Evolutionary conservation across 805 yeast species (phyloP).

Genomic region (Hanseniaspora meyeri): DNA sequence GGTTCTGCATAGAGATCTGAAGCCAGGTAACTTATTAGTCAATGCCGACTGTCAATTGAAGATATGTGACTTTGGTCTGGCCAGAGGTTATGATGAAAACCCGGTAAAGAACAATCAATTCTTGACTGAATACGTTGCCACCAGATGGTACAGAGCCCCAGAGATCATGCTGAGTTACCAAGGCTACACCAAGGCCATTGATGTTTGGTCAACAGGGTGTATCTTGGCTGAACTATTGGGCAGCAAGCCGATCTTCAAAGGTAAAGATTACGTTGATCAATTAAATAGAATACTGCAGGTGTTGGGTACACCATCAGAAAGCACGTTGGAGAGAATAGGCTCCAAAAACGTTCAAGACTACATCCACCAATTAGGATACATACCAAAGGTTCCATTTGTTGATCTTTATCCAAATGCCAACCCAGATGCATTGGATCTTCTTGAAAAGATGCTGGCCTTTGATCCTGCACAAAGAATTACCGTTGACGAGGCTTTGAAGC

Average conservation of each 20-base stretch:
- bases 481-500: constrained; percentile 77
- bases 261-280: constrained; percentile 93
- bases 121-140: constrained; percentile 93
- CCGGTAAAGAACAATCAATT: constrained; percentile 85
- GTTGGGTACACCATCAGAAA: constrained; percentile 83
- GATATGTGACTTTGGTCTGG: constrained; percentile 92
- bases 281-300: constrained; percentile 74
- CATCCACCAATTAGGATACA: constrained; percentile 72
- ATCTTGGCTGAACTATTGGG: constrained; percentile 87
- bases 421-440: constrained; percentile 71
- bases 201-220: constrained; percentile 97
- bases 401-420: constrained; percentile 73
- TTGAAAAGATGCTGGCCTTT: constrained; percentile 67
- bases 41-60: constrained; percentile 95
- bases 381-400: constrained; percentile 63
- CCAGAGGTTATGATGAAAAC: constrained; percentile 75
- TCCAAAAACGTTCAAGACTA: constrained; percentile 85
- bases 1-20: constrained; percentile 84
- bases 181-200: constrained; percentile 91
- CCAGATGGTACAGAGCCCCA: constrained; percentile 98
- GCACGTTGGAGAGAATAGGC: constrained; percentile 56
- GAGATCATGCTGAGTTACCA: constrained; percentile 92
- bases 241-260: constrained; percentile 83
- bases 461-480: constrained; percentile 77
- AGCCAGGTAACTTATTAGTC: constrained; percentile 85